Conservation (phyloP, 2,329 filamentous ascomycete genomes). For the Pseudogymnoascus sp. region DNA sequence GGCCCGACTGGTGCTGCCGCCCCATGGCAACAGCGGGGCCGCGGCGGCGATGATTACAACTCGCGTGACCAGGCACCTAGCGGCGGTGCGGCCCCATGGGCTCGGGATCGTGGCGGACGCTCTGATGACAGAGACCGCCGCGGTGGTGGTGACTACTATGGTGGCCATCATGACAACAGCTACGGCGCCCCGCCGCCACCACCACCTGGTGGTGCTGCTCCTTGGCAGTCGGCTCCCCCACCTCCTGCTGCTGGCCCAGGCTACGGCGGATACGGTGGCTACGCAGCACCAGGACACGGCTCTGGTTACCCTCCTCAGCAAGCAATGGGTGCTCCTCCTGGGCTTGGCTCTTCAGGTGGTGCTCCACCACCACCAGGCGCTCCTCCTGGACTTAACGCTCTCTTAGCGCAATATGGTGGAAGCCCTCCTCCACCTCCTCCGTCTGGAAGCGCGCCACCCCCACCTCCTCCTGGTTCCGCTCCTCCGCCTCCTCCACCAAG, state of each 20-base stretch:
- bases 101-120: slow-evolving; percentile 45
- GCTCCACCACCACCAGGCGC: slow-evolving; percentile 33
- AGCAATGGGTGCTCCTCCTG: slow-evolving; percentile 47
- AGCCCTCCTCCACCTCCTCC: slow-evolving; percentile 47
- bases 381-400: slow-evolving; percentile 47
- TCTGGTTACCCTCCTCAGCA: slow-evolving; percentile 36
- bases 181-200: slow-evolving; percentile 47
- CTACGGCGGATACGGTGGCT: slow-evolving; percentile 43
- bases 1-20: slow-evolving; percentile 77
- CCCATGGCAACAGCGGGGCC: slow-evolving; percentile 56
- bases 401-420: slow-evolving; percentile 58
- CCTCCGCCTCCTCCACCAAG: slow-evolving; percentile 53
- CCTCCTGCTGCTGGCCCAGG: slow-evolving; percentile 39
- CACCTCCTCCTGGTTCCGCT: slow-evolving; percentile 53
- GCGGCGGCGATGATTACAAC: slow-evolving; percentile 35
- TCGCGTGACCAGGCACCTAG: slow-evolving; percentile 27
- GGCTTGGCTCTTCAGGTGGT: slow-evolving; percentile 41
- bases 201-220: slow-evolving; percentile 32
- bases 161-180: slow-evolving; percentile 33
- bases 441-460: slow-evolving; percentile 53
- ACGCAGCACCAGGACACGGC: slow-evolving; percentile 36
- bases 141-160: slow-evolving; percentile 41
- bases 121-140: slow-evolving; percentile 43
- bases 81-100: slow-evolving; percentile 52
- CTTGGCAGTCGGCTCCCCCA: slow-evolving; percentile 37